A percentile compares a stretch with the other conserved stretches of the same genome.
These are phyloP conservation scores for Clarireedia homoeocarpa DNA, from an alignment of 2,329 filamentous ascomycete species.

Conservation along the genomic window DNA sequence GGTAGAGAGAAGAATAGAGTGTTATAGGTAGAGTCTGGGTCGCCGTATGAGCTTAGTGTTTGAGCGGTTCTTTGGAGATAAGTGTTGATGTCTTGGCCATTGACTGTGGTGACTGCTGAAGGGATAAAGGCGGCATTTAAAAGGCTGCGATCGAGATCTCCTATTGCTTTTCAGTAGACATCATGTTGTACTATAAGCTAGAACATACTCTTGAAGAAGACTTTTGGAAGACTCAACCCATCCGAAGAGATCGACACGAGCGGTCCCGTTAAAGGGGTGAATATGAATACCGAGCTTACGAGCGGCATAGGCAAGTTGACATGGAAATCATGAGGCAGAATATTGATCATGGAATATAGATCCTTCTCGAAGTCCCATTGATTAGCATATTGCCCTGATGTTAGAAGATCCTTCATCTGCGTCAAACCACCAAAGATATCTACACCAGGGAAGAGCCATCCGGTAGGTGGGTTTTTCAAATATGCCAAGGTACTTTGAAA, in stretches of 20 bases:
- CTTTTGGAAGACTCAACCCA: conserved; percentile 46
- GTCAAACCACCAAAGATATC: conserved; percentile 32
- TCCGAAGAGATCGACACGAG: conserved; percentile 54
- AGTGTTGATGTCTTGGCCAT: conserved; percentile 41
- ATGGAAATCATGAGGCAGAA: conserved; percentile 56
- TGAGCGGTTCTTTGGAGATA: conserved; percentile 39
- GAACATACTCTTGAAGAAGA: conserved; percentile 41
- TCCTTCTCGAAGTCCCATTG: conserved; percentile 49
- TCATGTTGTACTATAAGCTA: background rate
- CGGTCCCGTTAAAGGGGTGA: conserved; percentile 9
- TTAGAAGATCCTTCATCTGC: conserved; percentile 25
- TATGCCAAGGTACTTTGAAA: conserved; percentile 23
- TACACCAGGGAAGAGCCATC: conserved; percentile 38
- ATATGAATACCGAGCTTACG: conserved; percentile 33
- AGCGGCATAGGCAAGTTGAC: conserved; percentile 47
- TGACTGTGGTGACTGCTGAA: conserved; percentile 45
- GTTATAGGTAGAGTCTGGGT: conserved; percentile 34
- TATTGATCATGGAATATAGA: conserved; percentile 41
- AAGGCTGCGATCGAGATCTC: conserved; percentile 11
- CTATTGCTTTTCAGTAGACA: background rate
- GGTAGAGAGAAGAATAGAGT: conserved; percentile 30
- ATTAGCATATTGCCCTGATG: conserved; percentile 15
- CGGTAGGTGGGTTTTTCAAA: conserved; percentile 43
- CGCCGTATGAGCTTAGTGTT: conserved; percentile 28
- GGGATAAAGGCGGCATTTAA: conserved; percentile 28